Evolutionary conservation across 495 filamentous ascomycete species (phyloP).

Genomic region (Aspergillus heteromorphus): DNA sequence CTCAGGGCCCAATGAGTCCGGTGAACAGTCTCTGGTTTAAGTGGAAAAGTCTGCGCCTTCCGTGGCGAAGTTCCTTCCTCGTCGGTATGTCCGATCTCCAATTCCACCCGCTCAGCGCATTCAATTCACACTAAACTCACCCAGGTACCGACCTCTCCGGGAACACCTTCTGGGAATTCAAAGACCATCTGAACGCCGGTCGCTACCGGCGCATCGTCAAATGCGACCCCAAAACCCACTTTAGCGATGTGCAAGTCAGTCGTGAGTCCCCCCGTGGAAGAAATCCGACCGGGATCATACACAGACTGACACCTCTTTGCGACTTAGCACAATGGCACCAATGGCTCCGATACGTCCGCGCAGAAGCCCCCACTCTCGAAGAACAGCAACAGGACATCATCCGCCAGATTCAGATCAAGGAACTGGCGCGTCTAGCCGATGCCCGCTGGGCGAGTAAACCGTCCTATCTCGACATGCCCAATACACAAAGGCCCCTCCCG

Average conservation of each 20-base stretch:
- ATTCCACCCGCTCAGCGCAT: conserved; percentile 5
- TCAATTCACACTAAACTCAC: conserved; percentile 11
- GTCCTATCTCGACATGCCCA: conserved; percentile 54
- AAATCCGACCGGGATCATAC: neutral
- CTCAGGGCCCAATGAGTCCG: conserved; percentile 24
- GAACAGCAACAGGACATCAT: conserved; percentile 70
- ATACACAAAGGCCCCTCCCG: conserved; percentile 38
- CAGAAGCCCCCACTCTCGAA: conserved; percentile 59
- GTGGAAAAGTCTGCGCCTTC: conserved; percentile 79
- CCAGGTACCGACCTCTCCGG: conserved; percentile 77
- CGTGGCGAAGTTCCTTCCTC: conserved; percentile 80
- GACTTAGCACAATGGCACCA: conserved; percentile 83
- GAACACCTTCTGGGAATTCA: conserved; percentile 95
- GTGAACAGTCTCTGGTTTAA: conserved; percentile 65
- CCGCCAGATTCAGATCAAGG: conserved; percentile 63
- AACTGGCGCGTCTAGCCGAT: conserved; percentile 73
- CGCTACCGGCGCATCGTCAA: conserved; percentile 63
- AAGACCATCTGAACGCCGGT: conserved; percentile 53
- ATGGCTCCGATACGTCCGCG: conserved; percentile 84
- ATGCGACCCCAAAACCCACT: conserved; percentile 54
- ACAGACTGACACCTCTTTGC: conserved; percentile 14
- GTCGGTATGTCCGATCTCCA: conserved; percentile 52
- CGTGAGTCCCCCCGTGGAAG: conserved; percentile 31
- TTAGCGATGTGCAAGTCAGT: conserved; percentile 59
- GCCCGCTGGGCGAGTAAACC: conserved; percentile 80